Evolutionary conservation across 1,139 yeast species (phyloP).

Genomic region (Candida sp.): DNA sequence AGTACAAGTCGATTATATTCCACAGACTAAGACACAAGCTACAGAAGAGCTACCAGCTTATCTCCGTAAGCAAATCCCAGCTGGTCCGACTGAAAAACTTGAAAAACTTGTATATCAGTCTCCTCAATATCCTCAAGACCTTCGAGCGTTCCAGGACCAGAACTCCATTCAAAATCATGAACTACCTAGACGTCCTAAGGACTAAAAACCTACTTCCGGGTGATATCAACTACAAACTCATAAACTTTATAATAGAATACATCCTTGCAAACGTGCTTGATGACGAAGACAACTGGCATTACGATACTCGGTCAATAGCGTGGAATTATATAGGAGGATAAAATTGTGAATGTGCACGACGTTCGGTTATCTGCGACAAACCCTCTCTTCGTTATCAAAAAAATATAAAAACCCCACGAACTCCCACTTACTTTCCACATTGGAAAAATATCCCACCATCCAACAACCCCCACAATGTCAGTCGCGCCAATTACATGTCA

Average conservation of each 20-base stretch:
- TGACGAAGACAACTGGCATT: conserved; percentile 26
- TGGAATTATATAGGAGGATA: conserved; percentile 10
- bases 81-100: conserved; percentile 22
- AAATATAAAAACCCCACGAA: neutral
- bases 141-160: neutral
- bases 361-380: neutral
- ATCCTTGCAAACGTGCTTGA: conserved; percentile 21
- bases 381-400: neutral
- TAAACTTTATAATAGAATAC: conserved; percentile 32
- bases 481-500: conserved; percentile 82
- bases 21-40: conserved; percentile 36
- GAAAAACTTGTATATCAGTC: conserved; percentile 12
- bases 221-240: conserved; percentile 20
- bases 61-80: conserved; percentile 28
- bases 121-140: neutral
- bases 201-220: conserved; percentile 15
- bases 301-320: conserved; percentile 17
- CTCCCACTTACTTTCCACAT: too few species aligned
- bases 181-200: conserved; percentile 19
- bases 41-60: conserved; percentile 22
- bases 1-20: conserved; percentile 21
- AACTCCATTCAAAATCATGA: conserved; percentile 6
- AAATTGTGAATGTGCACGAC: neutral
- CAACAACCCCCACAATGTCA: conserved; percentile 16
- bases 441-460: neutral